phyloP scores from a whole-genome alignment of 2,329 filamentous ascomycete genomes.

The Cladosporium phlei region DNA sequence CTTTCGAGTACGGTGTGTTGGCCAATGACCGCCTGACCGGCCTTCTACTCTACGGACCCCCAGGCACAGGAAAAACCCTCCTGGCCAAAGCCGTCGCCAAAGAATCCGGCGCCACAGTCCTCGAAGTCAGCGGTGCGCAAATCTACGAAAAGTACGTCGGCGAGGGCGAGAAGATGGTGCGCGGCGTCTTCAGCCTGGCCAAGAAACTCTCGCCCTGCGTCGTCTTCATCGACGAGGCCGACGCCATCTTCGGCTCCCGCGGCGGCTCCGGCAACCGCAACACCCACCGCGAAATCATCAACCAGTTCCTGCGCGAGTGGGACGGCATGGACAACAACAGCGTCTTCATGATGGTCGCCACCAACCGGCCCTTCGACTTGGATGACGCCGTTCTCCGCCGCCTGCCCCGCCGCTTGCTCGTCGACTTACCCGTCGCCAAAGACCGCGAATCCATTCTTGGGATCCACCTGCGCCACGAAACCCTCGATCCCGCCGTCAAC shows the following conservation, averaged over 20 bases:
- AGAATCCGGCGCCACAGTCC: slow-evolving; percentile 61
- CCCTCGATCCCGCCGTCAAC: slow-evolving; percentile 56
- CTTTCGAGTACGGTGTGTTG: slow-evolving; percentile 93
- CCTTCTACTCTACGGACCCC: slow-evolving; percentile 91
- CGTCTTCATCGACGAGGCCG: slow-evolving; percentile 95
- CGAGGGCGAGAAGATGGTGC: slow-evolving; percentile 92
- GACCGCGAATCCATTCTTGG: slow-evolving; percentile 65
- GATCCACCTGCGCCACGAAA: slow-evolving; percentile 67
- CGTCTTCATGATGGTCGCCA: slow-evolving; percentile 97
- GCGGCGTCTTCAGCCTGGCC: slow-evolving; percentile 83
- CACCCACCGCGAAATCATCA: slow-evolving; percentile 83
- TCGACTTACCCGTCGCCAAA: slow-evolving; percentile 64
- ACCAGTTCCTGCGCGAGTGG: slow-evolving; percentile 96
- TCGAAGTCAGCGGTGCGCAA: slow-evolving; percentile 84
- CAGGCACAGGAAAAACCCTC: slow-evolving; percentile 84
- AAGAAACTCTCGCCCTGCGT: slow-evolving; percentile 88
- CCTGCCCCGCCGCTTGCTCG: slow-evolving; percentile 65
- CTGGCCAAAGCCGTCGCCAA: slow-evolving; percentile 63
- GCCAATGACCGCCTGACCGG: slow-evolving; percentile 88
- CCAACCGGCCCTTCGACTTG: slow-evolving; percentile 89
- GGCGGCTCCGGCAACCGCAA: slow-evolving; percentile 60
- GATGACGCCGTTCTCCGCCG: slow-evolving; percentile 82
- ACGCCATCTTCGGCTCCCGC: slow-evolving; percentile 81
- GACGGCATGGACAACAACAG: slow-evolving; percentile 76
- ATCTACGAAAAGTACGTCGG: slow-evolving; percentile 97